These are phyloP conservation scores for Aspergillus pseudoterreus DNA, from an alignment of 2,329 filamentous ascomycete genomes.

Conservation along the genomic window DNA sequence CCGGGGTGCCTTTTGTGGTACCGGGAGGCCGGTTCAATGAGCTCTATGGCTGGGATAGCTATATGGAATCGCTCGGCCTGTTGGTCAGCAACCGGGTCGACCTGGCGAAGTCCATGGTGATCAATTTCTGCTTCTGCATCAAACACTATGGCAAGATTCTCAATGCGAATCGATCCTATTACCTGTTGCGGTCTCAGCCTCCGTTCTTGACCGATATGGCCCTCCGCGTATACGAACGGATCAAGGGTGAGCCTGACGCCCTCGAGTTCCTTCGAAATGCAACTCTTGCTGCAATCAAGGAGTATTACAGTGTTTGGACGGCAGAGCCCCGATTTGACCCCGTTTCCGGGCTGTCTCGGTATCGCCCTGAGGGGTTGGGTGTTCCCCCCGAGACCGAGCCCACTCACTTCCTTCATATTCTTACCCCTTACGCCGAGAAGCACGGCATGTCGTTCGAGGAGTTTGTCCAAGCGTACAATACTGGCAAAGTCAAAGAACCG, in stretches of 20 bases:
- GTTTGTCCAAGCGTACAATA: slow-evolving; percentile 87
- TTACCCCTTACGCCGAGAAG: slow-evolving; percentile 80
- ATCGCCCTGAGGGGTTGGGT: slow-evolving; percentile 76
- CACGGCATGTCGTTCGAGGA: slow-evolving; percentile 75
- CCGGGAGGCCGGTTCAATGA: slow-evolving; percentile 98
- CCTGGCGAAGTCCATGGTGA: slow-evolving; percentile 88
- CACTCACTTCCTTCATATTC: slow-evolving; percentile 77
- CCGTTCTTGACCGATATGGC: slow-evolving; percentile 98
- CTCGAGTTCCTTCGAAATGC: slow-evolving; percentile 75
- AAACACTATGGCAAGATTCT: slow-evolving; percentile 97
- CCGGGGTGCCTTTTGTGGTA: slow-evolving; percentile 90
- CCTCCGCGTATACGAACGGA: slow-evolving; percentile 86
- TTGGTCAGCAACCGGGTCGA: slow-evolving; percentile 80
- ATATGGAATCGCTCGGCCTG: slow-evolving; percentile 93
- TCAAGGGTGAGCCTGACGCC: slow-evolving; percentile 77
- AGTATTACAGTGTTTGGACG: slow-evolving; percentile 89
- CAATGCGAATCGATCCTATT: slow-evolving; percentile 95
- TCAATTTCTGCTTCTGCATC: slow-evolving; percentile 97
- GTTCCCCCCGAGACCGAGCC: slow-evolving; percentile 91
- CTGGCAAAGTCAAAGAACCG: slow-evolving; percentile 70
- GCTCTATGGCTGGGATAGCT: slow-evolving; percentile 97
- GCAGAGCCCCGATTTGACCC: slow-evolving; percentile 72
- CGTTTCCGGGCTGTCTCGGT: slow-evolving; percentile 75
- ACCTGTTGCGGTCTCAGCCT: slow-evolving; percentile 88
- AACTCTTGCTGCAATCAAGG: slow-evolving; percentile 90